These are phyloP conservation scores for Phaeotremella fagi DNA, from an alignment of 768 basidiomycete species.

Conservation along the genomic window DNA sequence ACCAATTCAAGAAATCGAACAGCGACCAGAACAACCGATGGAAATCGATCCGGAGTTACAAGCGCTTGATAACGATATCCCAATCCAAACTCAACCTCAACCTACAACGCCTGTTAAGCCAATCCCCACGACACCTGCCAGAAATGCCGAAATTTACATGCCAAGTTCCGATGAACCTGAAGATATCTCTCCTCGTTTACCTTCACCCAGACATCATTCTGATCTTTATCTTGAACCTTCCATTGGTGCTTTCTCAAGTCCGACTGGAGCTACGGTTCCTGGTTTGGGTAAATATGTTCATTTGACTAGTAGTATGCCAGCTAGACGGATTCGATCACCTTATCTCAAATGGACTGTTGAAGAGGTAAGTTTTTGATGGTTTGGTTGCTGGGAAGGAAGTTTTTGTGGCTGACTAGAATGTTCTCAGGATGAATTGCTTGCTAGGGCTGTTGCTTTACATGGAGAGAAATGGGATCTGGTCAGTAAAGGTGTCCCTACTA, in stretches of 20 bases:
- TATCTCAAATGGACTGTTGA: conserved; percentile 47
- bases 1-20: not conserved
- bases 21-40: not conserved
- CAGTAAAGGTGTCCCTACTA: conserved; percentile 40
- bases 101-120: not conserved
- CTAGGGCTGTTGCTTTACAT: conserved; percentile 41
- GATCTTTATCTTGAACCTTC: not conserved
- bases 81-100: not conserved
- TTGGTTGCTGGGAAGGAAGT: not conserved
- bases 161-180: conserved; percentile 5
- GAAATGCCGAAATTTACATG: conserved; percentile 17
- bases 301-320: conserved; percentile 40
- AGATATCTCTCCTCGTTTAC: not conserved
- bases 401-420: no score
- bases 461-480: conserved; percentile 47
- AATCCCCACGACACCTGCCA: not conserved
- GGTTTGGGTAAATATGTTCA: conserved; percentile 44
- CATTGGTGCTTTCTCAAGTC: conserved; percentile 20
- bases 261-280: conserved; percentile 37
- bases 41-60: conserved; percentile 23
- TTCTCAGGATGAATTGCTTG: conserved; percentile 38
- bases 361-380: conserved; percentile 30
- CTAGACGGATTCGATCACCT: conserved; percentile 35
- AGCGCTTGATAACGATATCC: conserved; percentile 2
- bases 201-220: not conserved